These are phyloP conservation scores for Hanseniaspora sp. DNA, from an alignment of 1,139 yeast genomes.

Conservation along the genomic window DNA sequence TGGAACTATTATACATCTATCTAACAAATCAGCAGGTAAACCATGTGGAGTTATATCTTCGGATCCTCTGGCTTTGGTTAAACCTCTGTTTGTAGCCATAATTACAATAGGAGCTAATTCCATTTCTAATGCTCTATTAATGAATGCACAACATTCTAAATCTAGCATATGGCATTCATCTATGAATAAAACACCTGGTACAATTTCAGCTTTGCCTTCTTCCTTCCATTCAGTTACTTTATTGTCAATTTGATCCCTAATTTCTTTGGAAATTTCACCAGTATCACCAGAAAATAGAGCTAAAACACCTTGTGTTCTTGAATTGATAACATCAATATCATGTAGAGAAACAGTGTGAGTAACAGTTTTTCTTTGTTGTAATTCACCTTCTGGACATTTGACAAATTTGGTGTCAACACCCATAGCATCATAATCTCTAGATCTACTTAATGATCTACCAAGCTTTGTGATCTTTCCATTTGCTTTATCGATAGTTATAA, in stretches of 20 bases:
- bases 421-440: constrained; percentile 98
- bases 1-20: constrained; percentile 85
- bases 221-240: constrained; percentile 99
- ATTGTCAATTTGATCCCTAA: constrained; percentile 90
- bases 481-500: constrained; percentile 89
- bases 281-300: constrained; percentile 96
- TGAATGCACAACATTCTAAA: constrained; percentile 89
- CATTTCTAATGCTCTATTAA: constrained; percentile 93
- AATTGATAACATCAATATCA: constrained; percentile 95
- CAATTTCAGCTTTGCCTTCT: constrained; percentile 96
- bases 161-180: constrained; percentile 99
- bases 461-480: constrained; percentile 86
- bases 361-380: constrained; percentile 88
- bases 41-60: constrained; percentile 94
- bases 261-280: constrained; percentile 92
- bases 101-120: constrained; percentile 94
- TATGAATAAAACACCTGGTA: constrained; percentile 95
- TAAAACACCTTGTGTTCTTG: constrained; percentile 93
- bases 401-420: constrained; percentile 97
- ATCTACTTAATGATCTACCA: constrained; percentile 91
- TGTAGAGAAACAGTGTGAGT: constrained; percentile 94
- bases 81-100: constrained; percentile 97
- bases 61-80: constrained; percentile 85
- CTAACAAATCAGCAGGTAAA: constrained; percentile 84
- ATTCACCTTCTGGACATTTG: constrained; percentile 97